Conservation (phyloP, 176 grass and related monocot species). For the Bonia amplexicaulis region DNA sequence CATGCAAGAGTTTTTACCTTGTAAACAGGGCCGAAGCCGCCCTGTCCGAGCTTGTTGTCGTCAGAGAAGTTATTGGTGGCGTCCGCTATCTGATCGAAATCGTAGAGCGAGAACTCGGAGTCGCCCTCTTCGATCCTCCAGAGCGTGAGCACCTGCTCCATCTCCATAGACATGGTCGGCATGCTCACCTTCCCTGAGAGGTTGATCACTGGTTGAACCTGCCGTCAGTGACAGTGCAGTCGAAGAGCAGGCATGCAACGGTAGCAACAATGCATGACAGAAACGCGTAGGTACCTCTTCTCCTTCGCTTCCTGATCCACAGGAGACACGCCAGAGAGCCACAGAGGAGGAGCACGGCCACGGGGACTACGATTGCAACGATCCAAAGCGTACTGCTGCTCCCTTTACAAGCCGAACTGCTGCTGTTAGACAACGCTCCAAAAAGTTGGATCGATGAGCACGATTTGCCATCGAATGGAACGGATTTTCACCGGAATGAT, state of each 20-base stretch:
- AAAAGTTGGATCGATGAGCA: not conserved
- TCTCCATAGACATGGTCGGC: conserved; percentile 55
- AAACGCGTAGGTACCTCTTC: conserved; percentile 5
- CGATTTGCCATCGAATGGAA: not conserved
- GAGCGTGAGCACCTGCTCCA: conserved; percentile 37
- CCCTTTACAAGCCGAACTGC: not conserved
- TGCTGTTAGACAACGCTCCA: not conserved
- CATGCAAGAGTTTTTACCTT: conserved; percentile 5
- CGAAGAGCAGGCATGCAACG: not conserved
- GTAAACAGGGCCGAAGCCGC: conserved; percentile 62
- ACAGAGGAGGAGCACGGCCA: conserved; percentile 22
- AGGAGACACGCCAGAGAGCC: conserved; percentile 40
- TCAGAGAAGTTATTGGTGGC: conserved; percentile 51
- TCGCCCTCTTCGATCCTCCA: conserved; percentile 35
- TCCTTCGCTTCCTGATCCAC: conserved; percentile 40
- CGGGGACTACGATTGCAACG: conserved; percentile 14
- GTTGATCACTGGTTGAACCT: not conserved
- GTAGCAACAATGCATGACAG: not conserved
- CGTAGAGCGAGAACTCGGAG: conserved; percentile 43
- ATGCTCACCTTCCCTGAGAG: conserved; percentile 21
- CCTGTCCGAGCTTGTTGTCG: conserved; percentile 49
- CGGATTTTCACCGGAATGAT: not conserved
- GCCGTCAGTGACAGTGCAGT: not conserved
- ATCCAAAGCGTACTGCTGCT: conserved; percentile 10
- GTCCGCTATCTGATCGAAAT: conserved; percentile 24